Percentiles rank a stretch among this genome's conserved stretches.
These are phyloP conservation scores for Fusarium dlaminii DNA, from an alignment of 2,329 filamentous ascomycete genomes.

Conservation along the genomic window DNA sequence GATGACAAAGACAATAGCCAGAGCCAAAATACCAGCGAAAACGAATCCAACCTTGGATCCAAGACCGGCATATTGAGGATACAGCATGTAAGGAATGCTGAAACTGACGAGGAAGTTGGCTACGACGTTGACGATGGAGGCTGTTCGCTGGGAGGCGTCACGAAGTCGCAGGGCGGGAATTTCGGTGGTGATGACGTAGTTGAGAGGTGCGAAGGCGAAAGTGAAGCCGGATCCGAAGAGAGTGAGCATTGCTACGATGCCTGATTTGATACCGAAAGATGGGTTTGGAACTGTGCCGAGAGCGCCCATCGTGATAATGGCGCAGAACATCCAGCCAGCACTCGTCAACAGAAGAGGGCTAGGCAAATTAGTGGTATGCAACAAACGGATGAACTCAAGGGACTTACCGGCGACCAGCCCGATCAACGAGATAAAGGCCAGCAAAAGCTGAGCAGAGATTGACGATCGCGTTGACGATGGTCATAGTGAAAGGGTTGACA, in stretches of 20 bases:
- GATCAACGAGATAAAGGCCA: not conserved
- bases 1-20: slow-evolving; percentile 12
- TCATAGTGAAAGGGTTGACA: slow-evolving; percentile 42
- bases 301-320: slow-evolving; percentile 40
- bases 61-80: slow-evolving; percentile 22
- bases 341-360: not conserved
- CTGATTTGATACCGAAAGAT: slow-evolving; percentile 26
- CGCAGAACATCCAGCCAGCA: slow-evolving; percentile 30
- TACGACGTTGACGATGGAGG: not conserved
- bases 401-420: slow-evolving; percentile 19
- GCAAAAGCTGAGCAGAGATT: slow-evolving; percentile 15
- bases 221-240: slow-evolving; percentile 31
- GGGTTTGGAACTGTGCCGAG: slow-evolving; percentile 31
- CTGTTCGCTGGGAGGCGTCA: slow-evolving; percentile 10
- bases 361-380: rapidly evolving
- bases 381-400: rapidly evolving
- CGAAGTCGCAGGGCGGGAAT: slow-evolving; percentile 24
- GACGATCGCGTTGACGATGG: slow-evolving; percentile 10
- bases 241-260: slow-evolving; percentile 38
- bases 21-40: slow-evolving; percentile 18
- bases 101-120: slow-evolving; percentile 35
- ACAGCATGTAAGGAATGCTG: slow-evolving; percentile 32
- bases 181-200: slow-evolving; percentile 35
- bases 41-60: slow-evolving; percentile 32
- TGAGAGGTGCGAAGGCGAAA: slow-evolving; percentile 10